Conservation (phyloP, 345 rosid genomes). For the Erucastrum elatum region DNA sequence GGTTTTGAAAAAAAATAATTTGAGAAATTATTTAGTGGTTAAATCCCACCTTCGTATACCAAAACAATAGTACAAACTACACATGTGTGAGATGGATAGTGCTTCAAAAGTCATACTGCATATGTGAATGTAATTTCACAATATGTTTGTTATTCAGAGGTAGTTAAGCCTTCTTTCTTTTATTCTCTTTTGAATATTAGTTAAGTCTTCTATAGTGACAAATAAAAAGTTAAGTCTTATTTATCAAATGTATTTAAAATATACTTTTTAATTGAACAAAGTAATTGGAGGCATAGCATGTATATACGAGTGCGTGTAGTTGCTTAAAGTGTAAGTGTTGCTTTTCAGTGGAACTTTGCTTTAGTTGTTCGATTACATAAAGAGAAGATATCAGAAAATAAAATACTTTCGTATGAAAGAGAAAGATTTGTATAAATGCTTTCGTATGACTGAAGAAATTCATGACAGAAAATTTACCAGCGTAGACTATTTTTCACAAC, state of each 20-base stretch:
- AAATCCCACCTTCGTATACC: slow-evolving; percentile 12
- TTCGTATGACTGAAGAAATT: neutral
- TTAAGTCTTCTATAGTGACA: too few species aligned
- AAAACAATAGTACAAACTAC: neutral
- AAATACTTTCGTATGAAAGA: neutral
- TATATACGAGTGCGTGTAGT: slow-evolving; percentile 22
- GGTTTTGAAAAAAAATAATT: neutral
- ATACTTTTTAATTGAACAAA: neutral
- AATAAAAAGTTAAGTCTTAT: too few species aligned
- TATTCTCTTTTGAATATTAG: too few species aligned
- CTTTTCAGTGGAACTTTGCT: neutral
- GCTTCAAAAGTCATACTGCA: neutral
- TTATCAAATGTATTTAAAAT: neutral
- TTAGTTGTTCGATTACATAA: neutral
- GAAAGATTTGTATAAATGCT: neutral
- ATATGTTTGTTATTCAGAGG: neutral
- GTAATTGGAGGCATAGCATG: neutral
- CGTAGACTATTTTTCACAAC: neutral
- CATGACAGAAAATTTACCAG: neutral
- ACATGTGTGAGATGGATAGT: neutral
- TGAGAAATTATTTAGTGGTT: neutral
- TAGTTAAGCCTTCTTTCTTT: neutral
- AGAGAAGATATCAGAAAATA: neutral
- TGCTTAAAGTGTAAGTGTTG: slow-evolving; percentile 27
- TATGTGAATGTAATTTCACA: neutral